Conservation (phyloP, 306 rosid genomes). For the apple (Malus domestica) region ASM211411v1 NC_041804.1:8848501-8849000, state of each 20-base stretch:
- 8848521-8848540: slow-evolving; percentile 85
- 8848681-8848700: slow-evolving; percentile 49
- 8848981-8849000: no score
- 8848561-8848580: slow-evolving; percentile 72
- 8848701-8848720: slow-evolving; percentile 65
- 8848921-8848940: background rate
- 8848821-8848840: slow-evolving; percentile 38
- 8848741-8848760: slow-evolving; percentile 49
- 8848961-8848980: background rate
- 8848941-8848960: no score
- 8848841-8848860: slow-evolving; percentile 10
- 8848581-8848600: slow-evolving; percentile 40
- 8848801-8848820: slow-evolving; percentile 68
- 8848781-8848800: slow-evolving; percentile 71
- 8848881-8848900: background rate
- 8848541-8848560: slow-evolving; percentile 61
- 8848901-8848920: background rate
- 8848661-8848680: slow-evolving; percentile 51
- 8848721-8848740: slow-evolving; percentile 44
- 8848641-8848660: slow-evolving; percentile 42
- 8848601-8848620: slow-evolving; percentile 92
- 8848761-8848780: slow-evolving; percentile 46
- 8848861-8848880: background rate
- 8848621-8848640: slow-evolving; percentile 89
- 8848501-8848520: slow-evolving; percentile 76